These are phyloP conservation scores for Pseudocercospora fijiensis DNA, from an alignment of 2,329 filamentous ascomycete species.

Conservation along the genomic window DNA sequence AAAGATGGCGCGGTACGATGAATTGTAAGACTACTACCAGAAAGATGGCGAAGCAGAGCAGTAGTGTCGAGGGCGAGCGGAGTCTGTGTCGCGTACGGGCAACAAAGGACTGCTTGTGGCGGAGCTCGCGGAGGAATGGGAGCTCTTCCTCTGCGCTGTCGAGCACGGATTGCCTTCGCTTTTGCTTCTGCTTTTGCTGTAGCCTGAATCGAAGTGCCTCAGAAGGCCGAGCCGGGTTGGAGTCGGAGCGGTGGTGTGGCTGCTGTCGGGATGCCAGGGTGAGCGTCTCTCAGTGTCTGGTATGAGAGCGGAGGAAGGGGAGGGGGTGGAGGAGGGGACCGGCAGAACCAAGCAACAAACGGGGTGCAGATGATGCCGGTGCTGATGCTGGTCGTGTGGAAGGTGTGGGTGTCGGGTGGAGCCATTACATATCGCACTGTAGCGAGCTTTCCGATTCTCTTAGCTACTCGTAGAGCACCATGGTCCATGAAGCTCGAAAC, in stretches of 20 bases:
- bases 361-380: no score
- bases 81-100: slow-evolving; percentile 14
- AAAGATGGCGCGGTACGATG: slow-evolving; percentile 16
- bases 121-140: slow-evolving; percentile 35
- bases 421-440: background rate
- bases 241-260: slow-evolving; percentile 24
- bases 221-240: slow-evolving; percentile 24
- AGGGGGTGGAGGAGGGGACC: no score
- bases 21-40: slow-evolving; percentile 20
- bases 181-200: slow-evolving; percentile 20
- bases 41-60: slow-evolving; percentile 18
- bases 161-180: slow-evolving; percentile 12
- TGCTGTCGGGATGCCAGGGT: slow-evolving; percentile 17
- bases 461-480: background rate
- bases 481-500: background rate
- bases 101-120: slow-evolving; percentile 18
- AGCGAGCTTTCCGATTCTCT: background rate
- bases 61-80: slow-evolving; percentile 17
- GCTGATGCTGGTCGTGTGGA: background rate
- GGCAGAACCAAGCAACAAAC: background rate
- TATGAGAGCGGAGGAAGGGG: background rate
- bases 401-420: background rate
- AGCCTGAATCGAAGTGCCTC: slow-evolving; percentile 23
- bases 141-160: slow-evolving; percentile 27
- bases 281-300: background rate